These are phyloP conservation scores for Selaginella tamariscina DNA, from an alignment of 75 land plant genomes.

Conservation along the genomic window DNA sequence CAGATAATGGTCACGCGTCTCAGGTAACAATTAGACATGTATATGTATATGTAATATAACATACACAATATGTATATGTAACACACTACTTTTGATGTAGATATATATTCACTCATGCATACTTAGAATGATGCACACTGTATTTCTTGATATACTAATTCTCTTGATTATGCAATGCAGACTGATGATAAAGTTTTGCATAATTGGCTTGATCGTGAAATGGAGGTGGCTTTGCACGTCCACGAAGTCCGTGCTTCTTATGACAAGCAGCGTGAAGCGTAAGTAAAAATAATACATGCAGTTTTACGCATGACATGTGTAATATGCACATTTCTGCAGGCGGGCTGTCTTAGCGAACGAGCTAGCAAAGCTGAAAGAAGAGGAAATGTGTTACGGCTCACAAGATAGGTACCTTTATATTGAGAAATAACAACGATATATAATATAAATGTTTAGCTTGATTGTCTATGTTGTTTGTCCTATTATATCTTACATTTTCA, in stretches of 20 bases:
- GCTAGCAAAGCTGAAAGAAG: constrained; percentile 3
- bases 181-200: constrained; percentile 5
- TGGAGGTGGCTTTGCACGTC: constrained; percentile 4
- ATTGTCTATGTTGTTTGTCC: too few relatives aligned
- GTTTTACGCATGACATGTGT: not conserved
- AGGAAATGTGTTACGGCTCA: constrained; percentile 2
- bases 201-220: constrained; percentile 2
- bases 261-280: constrained; percentile 8
- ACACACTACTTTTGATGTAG: too few relatives aligned
- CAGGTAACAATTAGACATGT: not conserved
- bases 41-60: too few relatives aligned
- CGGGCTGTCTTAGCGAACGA: constrained; percentile 14
- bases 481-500: too few relatives aligned
- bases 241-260: not conserved
- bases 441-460: not conserved
- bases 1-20: not conserved
- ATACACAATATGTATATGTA: too few relatives aligned
- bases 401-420: not conserved
- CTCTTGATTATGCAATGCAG: not conserved
- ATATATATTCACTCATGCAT: too few relatives aligned
- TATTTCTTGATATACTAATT: not conserved
- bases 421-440: too few relatives aligned
- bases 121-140: not conserved
- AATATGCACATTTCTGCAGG: not conserved
- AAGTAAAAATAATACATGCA: not conserved